phyloP scores from a whole-genome alignment of 176 grass and related monocot species.

The Poa pratensis region DNA sequence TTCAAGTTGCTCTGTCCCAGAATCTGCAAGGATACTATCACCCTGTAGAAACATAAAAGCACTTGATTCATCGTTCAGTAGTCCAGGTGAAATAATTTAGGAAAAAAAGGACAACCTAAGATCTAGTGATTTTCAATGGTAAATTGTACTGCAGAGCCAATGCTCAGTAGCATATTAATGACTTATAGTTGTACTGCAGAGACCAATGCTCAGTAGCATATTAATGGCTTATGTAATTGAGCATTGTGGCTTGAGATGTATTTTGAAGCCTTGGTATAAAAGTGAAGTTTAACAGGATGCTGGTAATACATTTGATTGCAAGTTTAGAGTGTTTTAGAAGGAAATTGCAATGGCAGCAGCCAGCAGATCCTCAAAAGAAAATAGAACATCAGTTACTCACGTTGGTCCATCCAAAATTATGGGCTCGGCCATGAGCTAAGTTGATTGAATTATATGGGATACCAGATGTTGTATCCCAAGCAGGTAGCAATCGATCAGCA shows the following conservation, averaged over 20 bases:
- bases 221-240: slow-evolving; percentile 9
- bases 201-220: background rate
- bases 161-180: slow-evolving; percentile 20
- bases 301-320: slow-evolving; percentile 27
- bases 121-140: background rate
- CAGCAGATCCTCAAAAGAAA: slow-evolving; percentile 15
- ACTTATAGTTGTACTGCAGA: background rate
- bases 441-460: slow-evolving; percentile 97
- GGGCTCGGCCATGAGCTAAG: slow-evolving; percentile 82
- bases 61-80: slow-evolving; percentile 22
- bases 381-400: slow-evolving; percentile 56
- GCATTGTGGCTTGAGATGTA: background rate
- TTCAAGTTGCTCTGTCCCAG: slow-evolving; percentile 96
- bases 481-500: slow-evolving; percentile 88
- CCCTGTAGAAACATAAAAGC: slow-evolving; percentile 61
- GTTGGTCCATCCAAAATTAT: slow-evolving; percentile 98
- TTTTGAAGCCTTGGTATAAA: slow-evolving; percentile 23
- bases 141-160: background rate
- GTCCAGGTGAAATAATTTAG: slow-evolving; percentile 8
- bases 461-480: slow-evolving; percentile 97
- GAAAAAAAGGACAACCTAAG: background rate
- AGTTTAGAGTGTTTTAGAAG: slow-evolving; percentile 30
- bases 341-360: slow-evolving; percentile 1
- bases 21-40: slow-evolving; percentile 93
- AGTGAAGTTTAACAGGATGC: slow-evolving; percentile 8